Conservation (phyloP, 2,329 filamentous ascomycete genomes). For the Botrytis medusae region DNA sequence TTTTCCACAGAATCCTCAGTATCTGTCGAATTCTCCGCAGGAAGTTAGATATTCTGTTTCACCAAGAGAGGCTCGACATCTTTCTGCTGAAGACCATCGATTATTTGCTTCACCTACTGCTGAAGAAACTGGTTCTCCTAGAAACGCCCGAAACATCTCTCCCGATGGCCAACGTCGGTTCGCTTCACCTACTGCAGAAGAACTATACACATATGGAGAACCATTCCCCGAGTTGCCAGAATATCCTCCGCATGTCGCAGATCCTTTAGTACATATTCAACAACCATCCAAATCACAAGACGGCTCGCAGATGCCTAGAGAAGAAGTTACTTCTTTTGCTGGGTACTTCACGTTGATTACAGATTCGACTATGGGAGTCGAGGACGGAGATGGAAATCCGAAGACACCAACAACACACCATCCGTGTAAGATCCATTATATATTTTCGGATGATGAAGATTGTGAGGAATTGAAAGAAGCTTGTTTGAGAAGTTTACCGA, state of each 20-base stretch:
- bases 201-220: constrained; percentile 11
- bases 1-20: neutral
- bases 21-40: constrained; percentile 8
- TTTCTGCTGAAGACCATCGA: neutral
- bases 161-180: neutral
- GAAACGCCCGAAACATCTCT: neutral
- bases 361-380: constrained; percentile 53
- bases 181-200: constrained; percentile 5
- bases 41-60: constrained; percentile 4
- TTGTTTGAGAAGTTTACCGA: constrained; percentile 42
- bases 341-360: constrained; percentile 86
- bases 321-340: constrained; percentile 50
- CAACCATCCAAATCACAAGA: constrained; percentile 13
- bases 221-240: constrained; percentile 9
- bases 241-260: neutral
- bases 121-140: neutral
- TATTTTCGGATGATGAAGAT: constrained; percentile 88
- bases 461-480: constrained; percentile 71
- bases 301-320: neutral
- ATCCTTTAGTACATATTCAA: constrained; percentile 12
- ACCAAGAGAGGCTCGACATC: neutral
- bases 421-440: constrained; percentile 77
- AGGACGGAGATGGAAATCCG: constrained; percentile 1
- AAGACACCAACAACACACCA: constrained; percentile 72
- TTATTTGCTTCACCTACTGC: constrained; percentile 7